Percentiles rank a stretch among this genome's conserved stretches.
These are phyloP conservation scores for Fusarium sp. DNA, from an alignment of 2,329 filamentous ascomycete genomes.

Conservation along the genomic window DNA sequence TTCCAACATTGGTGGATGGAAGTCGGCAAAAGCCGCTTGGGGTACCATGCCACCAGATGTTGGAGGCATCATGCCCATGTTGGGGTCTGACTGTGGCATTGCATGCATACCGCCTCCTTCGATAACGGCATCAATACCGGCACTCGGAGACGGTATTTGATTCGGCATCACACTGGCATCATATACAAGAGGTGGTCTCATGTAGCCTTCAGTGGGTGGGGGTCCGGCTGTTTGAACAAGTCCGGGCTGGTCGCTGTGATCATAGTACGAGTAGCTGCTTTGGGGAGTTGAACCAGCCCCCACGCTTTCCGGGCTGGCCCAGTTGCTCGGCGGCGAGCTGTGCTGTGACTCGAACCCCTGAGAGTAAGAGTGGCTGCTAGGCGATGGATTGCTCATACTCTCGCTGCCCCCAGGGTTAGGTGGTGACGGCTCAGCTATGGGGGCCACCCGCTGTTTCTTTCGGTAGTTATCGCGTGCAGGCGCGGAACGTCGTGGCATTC, in stretches of 20 bases:
- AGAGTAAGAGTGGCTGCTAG: neutral
- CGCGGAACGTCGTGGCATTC: slow-evolving; percentile 45
- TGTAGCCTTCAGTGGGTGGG: neutral
- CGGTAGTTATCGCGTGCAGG: slow-evolving; percentile 11
- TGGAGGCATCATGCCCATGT: slow-evolving; percentile 17
- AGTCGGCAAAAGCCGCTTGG: slow-evolving; percentile 18
- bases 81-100: slow-evolving; percentile 16
- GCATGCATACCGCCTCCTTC: slow-evolving; percentile 17
- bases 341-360: slow-evolving; percentile 19
- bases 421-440: too few species aligned
- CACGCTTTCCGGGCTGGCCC: slow-evolving; percentile 18
- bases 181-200: neutral
- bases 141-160: slow-evolving; percentile 29
- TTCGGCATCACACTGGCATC: neutral
- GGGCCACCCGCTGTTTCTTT: slow-evolving; percentile 33
- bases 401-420: neutral
- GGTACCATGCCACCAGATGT: neutral
- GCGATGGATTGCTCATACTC: slow-evolving; percentile 7
- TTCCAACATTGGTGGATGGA: slow-evolving; percentile 16
- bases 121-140: slow-evolving; percentile 27
- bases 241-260: slow-evolving; percentile 11
- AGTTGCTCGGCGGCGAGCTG: slow-evolving; percentile 33
- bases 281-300: slow-evolving; percentile 27
- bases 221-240: neutral
- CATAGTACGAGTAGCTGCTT: slow-evolving; percentile 24